Percentiles rank a stretch among this genome's conserved stretches.
Evolutionary conservation across 352 stramenopile genomes (phyloP).

Genomic region (Phytophthora pistaciae): DNA sequence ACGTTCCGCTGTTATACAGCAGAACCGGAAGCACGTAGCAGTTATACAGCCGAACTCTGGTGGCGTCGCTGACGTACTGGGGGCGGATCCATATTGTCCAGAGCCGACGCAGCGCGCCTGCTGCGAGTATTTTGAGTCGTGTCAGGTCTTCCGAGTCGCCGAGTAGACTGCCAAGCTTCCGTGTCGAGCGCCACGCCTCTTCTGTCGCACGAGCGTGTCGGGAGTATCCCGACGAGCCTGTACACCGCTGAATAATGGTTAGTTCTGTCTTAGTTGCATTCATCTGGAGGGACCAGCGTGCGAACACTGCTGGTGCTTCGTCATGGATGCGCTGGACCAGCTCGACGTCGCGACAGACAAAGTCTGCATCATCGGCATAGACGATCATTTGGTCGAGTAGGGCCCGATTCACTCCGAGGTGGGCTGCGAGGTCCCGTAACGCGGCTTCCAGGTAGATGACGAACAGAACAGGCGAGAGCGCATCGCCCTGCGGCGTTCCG

Average conservation of each 20-base stretch:
- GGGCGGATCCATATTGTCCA: conserved; percentile 6
- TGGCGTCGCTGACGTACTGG: neutral
- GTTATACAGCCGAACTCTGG: conserved; percentile 9
- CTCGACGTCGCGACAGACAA: neutral
- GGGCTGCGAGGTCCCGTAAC: neutral
- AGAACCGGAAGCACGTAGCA: conserved; percentile 11
- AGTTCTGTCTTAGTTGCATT: conserved; percentile 23
- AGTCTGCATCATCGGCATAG: conserved; percentile 8
- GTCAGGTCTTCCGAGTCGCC: conserved; percentile 8
- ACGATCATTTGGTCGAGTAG: conserved; percentile 19
- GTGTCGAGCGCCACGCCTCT: conserved; percentile 11
- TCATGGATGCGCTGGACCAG: neutral
- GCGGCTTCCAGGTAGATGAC: conserved; percentile 14
- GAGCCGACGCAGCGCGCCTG: conserved; percentile 6
- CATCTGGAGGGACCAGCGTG: conserved; percentile 14
- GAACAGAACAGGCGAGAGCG: conserved; percentile 9
- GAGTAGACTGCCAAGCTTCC: conserved; percentile 15
- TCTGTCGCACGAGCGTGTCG: conserved; percentile 1
- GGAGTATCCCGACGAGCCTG: neutral
- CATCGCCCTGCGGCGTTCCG: conserved; percentile 13
- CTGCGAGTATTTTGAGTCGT: conserved; percentile 8
- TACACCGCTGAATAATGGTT: conserved; percentile 1
- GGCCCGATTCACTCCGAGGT: neutral
- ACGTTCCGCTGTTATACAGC: conserved; percentile 10
- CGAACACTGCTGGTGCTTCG: conserved; percentile 8